These are phyloP conservation scores for Candida schatavii DNA, from an alignment of 805 yeast species.

Conservation along the genomic window DNA sequence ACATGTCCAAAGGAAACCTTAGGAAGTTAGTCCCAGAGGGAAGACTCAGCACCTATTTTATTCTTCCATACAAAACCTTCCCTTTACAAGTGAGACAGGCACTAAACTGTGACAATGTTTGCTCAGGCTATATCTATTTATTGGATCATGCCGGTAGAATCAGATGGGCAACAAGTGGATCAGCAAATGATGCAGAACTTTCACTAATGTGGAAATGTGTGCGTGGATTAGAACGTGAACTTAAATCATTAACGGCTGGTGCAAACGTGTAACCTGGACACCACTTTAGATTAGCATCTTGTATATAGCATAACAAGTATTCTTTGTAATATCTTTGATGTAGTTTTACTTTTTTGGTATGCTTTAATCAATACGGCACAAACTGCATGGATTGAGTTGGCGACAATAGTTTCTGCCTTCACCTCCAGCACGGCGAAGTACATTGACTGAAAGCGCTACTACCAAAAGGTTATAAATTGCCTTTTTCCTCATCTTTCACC, in stretches of 20 bases:
- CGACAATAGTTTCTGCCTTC: too few relatives aligned
- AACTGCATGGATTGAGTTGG: too few relatives aligned
- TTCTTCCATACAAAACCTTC: constrained; percentile 60
- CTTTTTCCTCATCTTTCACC: too few relatives aligned
- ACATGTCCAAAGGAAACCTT: constrained; percentile 43
- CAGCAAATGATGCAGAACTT: constrained; percentile 65
- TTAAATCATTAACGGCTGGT: constrained; percentile 1
- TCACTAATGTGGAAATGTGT: constrained; percentile 65
- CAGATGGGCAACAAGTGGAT: constrained; percentile 91
- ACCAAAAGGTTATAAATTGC: too few relatives aligned
- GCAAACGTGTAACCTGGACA: too few relatives aligned
- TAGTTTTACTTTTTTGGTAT: too few relatives aligned
- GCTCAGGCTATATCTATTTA: constrained; percentile 79
- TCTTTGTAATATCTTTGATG: too few relatives aligned
- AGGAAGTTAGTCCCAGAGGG: constrained; percentile 43
- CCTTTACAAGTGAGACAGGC: constrained; percentile 55
- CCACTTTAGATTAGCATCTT: neutral
- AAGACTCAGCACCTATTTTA: constrained; percentile 57
- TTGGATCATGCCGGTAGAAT: constrained; percentile 73
- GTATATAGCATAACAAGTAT: too few relatives aligned
- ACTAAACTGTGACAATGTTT: constrained; percentile 66
- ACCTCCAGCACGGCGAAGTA: too few relatives aligned
- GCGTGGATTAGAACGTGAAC: constrained; percentile 53
- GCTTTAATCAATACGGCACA: too few relatives aligned
- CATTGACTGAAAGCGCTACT: too few relatives aligned